Evolutionary conservation across 202 grass and related monocot species (phyloP).

Genomic region (Zoysia matrella): DNA sequence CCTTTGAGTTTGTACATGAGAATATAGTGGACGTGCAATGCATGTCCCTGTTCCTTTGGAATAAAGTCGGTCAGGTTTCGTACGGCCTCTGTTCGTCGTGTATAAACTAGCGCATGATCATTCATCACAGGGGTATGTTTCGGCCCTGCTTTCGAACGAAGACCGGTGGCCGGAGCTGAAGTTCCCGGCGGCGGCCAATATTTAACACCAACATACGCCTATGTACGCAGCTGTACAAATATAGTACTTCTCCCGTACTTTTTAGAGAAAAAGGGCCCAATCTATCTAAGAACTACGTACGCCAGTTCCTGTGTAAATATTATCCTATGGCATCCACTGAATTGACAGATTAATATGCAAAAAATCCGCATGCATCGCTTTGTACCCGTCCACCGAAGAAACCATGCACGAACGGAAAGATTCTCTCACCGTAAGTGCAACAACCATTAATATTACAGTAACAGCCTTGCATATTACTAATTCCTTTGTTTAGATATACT

Average conservation of each 20-base stretch:
- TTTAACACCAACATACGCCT: neutral
- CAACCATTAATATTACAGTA: slow-evolving; percentile 1
- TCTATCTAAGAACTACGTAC: neutral
- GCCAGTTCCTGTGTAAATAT: neutral
- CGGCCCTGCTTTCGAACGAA: neutral
- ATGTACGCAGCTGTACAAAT: neutral
- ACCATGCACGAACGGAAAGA: neutral
- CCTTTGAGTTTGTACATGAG: slow-evolving; percentile 1
- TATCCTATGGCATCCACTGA: neutral
- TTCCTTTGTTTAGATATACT: too few species aligned
- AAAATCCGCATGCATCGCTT: neutral
- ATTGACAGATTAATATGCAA: neutral
- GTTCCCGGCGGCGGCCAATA: neutral
- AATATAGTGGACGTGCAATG: slow-evolving; percentile 2
- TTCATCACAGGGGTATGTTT: neutral
- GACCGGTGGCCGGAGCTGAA: neutral
- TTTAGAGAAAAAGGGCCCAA: neutral
- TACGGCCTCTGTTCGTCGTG: neutral
- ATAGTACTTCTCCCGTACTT: neutral
- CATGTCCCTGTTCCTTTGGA: slow-evolving; percentile 4
- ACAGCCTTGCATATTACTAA: neutral
- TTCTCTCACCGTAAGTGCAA: slow-evolving; percentile 20
- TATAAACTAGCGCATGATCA: neutral
- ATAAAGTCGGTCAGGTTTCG: slow-evolving; percentile 1
- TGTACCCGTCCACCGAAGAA: slow-evolving; percentile 7